Base-by-base conservation (phyloP, 106 monocot species). In the Platanthera guangdongensis region DNA sequence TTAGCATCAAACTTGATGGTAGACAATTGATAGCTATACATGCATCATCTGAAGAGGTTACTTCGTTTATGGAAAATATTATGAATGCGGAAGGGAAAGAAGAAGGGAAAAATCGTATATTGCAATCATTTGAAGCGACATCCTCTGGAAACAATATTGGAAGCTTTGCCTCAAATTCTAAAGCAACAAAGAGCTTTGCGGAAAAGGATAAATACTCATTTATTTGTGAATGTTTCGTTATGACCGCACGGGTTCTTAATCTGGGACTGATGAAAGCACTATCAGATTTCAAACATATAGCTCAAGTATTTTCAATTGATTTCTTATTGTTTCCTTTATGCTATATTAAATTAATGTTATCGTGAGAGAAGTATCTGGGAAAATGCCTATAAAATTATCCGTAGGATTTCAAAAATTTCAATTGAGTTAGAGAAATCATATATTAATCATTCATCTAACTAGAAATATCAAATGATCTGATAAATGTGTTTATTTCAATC, bases 221-320 rank as follows among this genome's bases (percentile, higher is more conserved):
- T 85, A 97, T 97, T 78, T 97, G 97, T 84, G 97, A 97, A 76
- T 97, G 94, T 80, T 97, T 97, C 81, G 92, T 97, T 77, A 97
- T 97, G 97, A 97, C 94, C 47, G 83, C 97, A 74, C 84, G 94
- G 55, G 91, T 86, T 21, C 94, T 97, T 72, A 97, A 93, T 81
- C 71, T 94, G 81, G 97, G 97, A 50, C 76, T 97, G 77, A 86
- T 92, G 81, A 97, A 97, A 85, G 89, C 86, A 39, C 67, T 97
- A 16, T 88, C 97, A 62, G 94, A 97, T 46, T 91, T 89, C 82
- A 97, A 94, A 78, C 86, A 88, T 76, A 52, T 94, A 32, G 77
- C 76, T 80, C 93, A 97, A 86, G 96, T 96, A 82, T 74, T 25
- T 2, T 71, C 47, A 49, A 65, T 22, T 30, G 22, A 52, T 15